Evolutionary conservation across 2,329 filamentous ascomycete species (phyloP), one percentile per base, ranked within the genome.

Genomic region (Calonectria naviculata): DNA sequence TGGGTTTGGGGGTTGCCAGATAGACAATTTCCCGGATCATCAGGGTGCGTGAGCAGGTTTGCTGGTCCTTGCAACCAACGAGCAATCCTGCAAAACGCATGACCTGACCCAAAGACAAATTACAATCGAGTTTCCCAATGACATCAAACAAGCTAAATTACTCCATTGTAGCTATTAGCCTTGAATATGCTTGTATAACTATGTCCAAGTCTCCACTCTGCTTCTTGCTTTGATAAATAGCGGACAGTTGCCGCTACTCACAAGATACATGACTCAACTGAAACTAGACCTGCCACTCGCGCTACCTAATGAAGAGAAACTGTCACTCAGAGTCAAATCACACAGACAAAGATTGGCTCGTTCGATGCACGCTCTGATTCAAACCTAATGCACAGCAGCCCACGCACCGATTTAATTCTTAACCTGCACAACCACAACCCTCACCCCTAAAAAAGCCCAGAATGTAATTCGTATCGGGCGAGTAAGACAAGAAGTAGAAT

Each of bases 21-120:
- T 65, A 63, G 68, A 54, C 54, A 66, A 70, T 70, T 62, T 62
- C 44, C 58, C 67, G 44, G 42, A 56, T 66, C 44, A 31, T 31
- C 17, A 29, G 34, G 28, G 36, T n/a, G n/a, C n/a, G 21, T 62
- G 47, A 42, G 17, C 42, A 38, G 38, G 52, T 21, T 13, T 15
- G 13, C 12, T 26, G 21, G 46, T 44, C 56, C 46, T 44, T 24
- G 42, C 13, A 17, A 17, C 34, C 26, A 34, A 31, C 38, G 41
- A 44, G 58, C 41, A 6, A 29, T 29, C 28, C 28, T 15, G 4
- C 26, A 28, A 52, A 52, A 4, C 26, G 26, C 31, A 58, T 58
- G 31, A 41, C 52, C 52, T 8, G 28, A 13, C 21, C 19, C 26
- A 26, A 21, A 21, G 13, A 26, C 15, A 36, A 36, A 58, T 58